Evolutionary conservation across 2,329 filamentous ascomycete genomes (phyloP).

Genomic region (Aspergillus hortae): DNA sequence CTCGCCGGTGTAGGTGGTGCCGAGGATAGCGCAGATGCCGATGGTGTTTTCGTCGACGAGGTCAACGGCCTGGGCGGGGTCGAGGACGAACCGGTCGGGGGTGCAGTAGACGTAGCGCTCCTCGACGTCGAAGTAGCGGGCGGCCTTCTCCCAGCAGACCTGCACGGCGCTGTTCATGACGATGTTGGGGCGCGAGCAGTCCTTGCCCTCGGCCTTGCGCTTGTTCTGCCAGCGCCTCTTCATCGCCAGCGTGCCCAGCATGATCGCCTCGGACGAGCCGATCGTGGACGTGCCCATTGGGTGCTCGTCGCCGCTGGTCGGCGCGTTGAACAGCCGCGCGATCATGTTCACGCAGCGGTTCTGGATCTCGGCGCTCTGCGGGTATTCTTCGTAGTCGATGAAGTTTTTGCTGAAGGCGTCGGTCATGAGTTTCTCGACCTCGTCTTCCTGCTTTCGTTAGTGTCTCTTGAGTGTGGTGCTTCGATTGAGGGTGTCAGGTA

Average conservation of each 20-base stretch:
- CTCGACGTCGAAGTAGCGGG: slow-evolving; percentile 87
- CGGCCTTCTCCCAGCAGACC: slow-evolving; percentile 94
- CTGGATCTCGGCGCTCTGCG: slow-evolving; percentile 78
- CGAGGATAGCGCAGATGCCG: slow-evolving; percentile 86
- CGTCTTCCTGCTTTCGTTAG: slow-evolving; percentile 65
- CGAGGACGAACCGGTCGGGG: slow-evolving; percentile 59
- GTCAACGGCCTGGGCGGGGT: slow-evolving; percentile 59
- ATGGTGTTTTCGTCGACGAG: slow-evolving; percentile 71
- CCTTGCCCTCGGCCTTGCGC: slow-evolving; percentile 77
- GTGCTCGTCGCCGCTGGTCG: slow-evolving; percentile 54
- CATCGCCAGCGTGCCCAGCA: slow-evolving; percentile 68
- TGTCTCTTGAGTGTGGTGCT: background rate
- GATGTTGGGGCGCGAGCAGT: slow-evolving; percentile 78
- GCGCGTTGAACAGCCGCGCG: slow-evolving; percentile 80
- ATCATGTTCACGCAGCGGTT: slow-evolving; percentile 93
- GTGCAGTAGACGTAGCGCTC: slow-evolving; percentile 73
- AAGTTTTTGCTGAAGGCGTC: slow-evolving; percentile 95
- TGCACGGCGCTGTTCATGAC: slow-evolving; percentile 96
- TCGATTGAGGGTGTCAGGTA: slow-evolving; percentile 28
- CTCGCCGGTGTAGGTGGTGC: slow-evolving; percentile 92
- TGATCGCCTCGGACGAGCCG: slow-evolving; percentile 72
- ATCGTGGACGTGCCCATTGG: slow-evolving; percentile 85
- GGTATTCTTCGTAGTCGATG: slow-evolving; percentile 84
- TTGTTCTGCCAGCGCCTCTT: slow-evolving; percentile 92
- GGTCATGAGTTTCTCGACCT: slow-evolving; percentile 92